phyloP scores from a whole-genome alignment of 768 basidiomycete genomes.

The Russula foetens region DNA sequence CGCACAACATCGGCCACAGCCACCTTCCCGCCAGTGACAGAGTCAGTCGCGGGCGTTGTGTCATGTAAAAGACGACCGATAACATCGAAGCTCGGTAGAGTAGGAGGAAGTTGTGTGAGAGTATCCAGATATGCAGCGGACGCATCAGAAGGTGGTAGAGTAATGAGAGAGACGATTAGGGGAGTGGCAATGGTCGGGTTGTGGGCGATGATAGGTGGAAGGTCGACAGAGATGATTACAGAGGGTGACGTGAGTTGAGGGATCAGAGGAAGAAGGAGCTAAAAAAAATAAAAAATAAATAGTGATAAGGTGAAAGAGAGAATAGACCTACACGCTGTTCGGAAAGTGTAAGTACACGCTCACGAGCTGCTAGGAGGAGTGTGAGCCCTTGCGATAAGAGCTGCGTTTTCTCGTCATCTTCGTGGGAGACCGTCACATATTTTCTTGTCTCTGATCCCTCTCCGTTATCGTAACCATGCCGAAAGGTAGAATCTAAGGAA shows the following conservation, averaged over 20 bases:
- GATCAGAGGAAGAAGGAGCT: slow-evolving; percentile 48
- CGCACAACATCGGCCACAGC: slow-evolving; percentile 60
- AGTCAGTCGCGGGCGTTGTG: slow-evolving; percentile 38
- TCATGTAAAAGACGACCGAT: slow-evolving; percentile 63
- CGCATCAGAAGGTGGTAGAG: slow-evolving; percentile 28
- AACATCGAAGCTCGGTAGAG: slow-evolving; percentile 65
- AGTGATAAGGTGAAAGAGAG: not conserved
- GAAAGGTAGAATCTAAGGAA: not conserved
- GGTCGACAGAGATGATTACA: slow-evolving; percentile 60
- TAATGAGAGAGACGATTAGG: slow-evolving; percentile 51
- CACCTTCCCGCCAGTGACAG: slow-evolving; percentile 37
- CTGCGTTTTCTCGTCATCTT: slow-evolving; percentile 51
- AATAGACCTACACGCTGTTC: slow-evolving; percentile 57
- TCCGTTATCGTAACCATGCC: not conserved
- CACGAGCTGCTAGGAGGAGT: slow-evolving; percentile 58
- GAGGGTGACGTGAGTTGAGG: slow-evolving; percentile 35
- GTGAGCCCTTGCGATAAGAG: slow-evolving; percentile 55
- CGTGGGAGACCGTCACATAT: slow-evolving; percentile 30
- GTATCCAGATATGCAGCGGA: slow-evolving; percentile 52
- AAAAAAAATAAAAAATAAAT: not conserved
- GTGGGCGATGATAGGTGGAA: slow-evolving; percentile 54
- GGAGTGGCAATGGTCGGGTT: slow-evolving; percentile 67
- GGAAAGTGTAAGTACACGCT: slow-evolving; percentile 63
- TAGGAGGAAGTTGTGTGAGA: slow-evolving; percentile 59
- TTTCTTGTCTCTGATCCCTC: not conserved